Base-by-base conservation (phyloP, 2,329 filamentous ascomycete species). In the Amphichorda felina region DNA sequence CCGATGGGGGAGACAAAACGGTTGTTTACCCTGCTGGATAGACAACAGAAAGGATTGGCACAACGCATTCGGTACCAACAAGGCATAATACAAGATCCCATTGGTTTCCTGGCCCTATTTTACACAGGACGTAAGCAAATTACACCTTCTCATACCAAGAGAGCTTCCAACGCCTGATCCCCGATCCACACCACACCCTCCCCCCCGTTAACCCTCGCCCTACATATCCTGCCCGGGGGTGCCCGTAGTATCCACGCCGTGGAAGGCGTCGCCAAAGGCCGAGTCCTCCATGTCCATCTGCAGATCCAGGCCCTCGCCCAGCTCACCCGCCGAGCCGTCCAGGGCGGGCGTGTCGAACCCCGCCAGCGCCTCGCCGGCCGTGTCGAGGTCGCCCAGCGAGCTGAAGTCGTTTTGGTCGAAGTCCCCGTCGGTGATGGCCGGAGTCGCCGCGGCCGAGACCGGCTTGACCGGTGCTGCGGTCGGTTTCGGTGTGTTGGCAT, bases 241-340 rank as follows among this genome's bases (percentile, higher is more conserved):
- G 35, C 48, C 54, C 8, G 51, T 51, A n/a, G 34, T 13, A 21
- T 64, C 68, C 10, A 76, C 70, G 4, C 71, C 74, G 46, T 87
- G 82, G 57, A 89, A 85, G 1, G 84, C 84, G 46, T 91, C 82
- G 3, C 82, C 84, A 60, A 91, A 91, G 2, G 82, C 84, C 25
- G 79, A 85, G 49, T 87, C 81, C 32, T 85, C 81, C 63, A 86
- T 71, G 42, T 79, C 80, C 61, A 79, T 70, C 45, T 71, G 67
- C 35, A 79, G 54, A 50, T 72, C 69, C n/a, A 72, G 54, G 8
- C 70, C 73, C 29, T 74, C 71, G 16, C 63, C 71, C 4, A 72
- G 55, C 21, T 64, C 67, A 4, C 60, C 64, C 2, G 54, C 59
- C 1, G 48, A 53, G 4, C 50, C 54, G 28, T 66, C 64, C 21